Evolutionary conservation across 371 early-diverging fungal species (phyloP), one percentile per base, ranked within the genome.

Genomic region (Syncephalis fuscata): DNA sequence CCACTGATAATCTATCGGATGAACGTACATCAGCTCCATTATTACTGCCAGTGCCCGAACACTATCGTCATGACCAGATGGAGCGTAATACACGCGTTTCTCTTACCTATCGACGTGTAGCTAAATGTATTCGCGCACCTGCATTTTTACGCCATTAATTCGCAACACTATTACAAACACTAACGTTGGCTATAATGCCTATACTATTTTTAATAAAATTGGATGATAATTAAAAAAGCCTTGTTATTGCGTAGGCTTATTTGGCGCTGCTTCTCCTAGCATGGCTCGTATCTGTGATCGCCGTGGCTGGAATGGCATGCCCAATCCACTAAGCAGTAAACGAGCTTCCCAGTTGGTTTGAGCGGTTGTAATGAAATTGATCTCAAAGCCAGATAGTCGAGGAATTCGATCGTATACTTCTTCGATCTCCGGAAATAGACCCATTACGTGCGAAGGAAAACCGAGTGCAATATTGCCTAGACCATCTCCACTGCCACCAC

Each of bases 381-480:
- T 78, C 49, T 79, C 76, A 53, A 90, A 85, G 25, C 88, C 90
- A 25, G 84, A 83, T 68, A 92, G 72, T 49, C 75, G 65, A 19
- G 94, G 94, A 62, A 81, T 87, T 65, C 80, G 76, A 51, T 93
- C 94, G 64, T 88, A 93, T 50, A 85, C 84, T 27, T 80, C 78
- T 67, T 94, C 97, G 53, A 94, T 86, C 69, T 96, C 94, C 5
- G 93, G 93, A 74, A 93, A 96, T 45, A 95, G 66, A 22, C 86
- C 85, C 27, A 86, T 68, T 8, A 79, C 86, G 26, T 84, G 80
- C 11, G 84, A 70, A 22, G 79, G 81, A 53, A 96, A 78, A 14
- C 88, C 85, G 51, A 92, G 62, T 11, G 81, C 78, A 53, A 92
- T 73, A 57, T 79, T 81, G 32, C 92, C 94, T 41, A 78, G 73